Evolutionary conservation across 2,329 filamentous ascomycete genomes (phyloP), one percentile per base, ranked within the genome.

Genomic region (Lachnellula occidentalis): DNA sequence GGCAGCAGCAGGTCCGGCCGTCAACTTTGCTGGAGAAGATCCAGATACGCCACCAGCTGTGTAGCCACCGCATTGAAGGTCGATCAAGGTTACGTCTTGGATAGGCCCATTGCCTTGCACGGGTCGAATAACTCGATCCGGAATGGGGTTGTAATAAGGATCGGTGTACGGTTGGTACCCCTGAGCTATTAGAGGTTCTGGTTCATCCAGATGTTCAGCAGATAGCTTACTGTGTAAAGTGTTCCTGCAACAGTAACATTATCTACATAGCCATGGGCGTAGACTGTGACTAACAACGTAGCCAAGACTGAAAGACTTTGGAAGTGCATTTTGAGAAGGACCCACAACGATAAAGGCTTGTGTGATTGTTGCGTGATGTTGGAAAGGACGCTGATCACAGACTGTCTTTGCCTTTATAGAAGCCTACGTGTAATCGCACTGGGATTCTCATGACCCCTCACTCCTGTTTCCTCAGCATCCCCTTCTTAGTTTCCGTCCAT

Each of bases 21-120:
- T 78, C 0, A 84, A 73, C 3, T 75, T 66, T 2, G 81, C 81
- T 5, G 80, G 80, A 22, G 69, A 65, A 8, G 78, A 77, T 21
- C 77, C 80, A 6, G 69, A 65, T 53, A 72, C 65, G 21, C 78
- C 78, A 7, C 76, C 76, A 15, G 69, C 77, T 5, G 76, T 72
- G 51, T 75, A 78, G 21, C 79, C 78, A 47, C 76, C 76, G 68
- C 81, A 84, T 64, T 83, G 79, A 8, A 84, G 51, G 58, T 83
- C 81, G 54, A 76, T 71, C 14, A 74, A 71, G 1, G 73, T 74
- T 7, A 83, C 66, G 53, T 83, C 76, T 54, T 77, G 69, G 19
- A 84, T 75, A 0, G 81, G 80, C 2, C 81, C 81, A 67, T 84
- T 83, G 39, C 81, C 80, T 56, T 78, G 74, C 52, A 84, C 76